Evolutionary conservation across 2,329 filamentous ascomycete genomes (phyloP), one percentile per base, ranked within the genome.

Genomic region (Chrysosporium queenslandicum): DNA sequence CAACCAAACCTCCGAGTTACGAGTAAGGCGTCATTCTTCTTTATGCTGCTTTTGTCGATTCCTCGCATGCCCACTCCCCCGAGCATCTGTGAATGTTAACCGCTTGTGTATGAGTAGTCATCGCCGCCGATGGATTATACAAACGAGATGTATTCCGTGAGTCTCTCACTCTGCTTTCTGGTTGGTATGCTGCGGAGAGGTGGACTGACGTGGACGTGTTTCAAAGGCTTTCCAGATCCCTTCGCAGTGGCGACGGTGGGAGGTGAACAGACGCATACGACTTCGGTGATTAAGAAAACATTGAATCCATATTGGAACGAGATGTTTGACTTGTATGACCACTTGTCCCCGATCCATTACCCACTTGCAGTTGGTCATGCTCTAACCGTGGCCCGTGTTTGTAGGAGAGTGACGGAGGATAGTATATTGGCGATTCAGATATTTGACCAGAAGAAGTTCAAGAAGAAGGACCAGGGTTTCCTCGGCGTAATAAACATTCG

Each of bases 231-330:
- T 61, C 92, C 92, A 55, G 92, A 98, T 71, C 92, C 92, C 21
- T 98, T 98, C 68, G 91, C 92, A 42, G 92, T 98, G 59, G 91
- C 90, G 61, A 98, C 92, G 54, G 83, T 97, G 71, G 91, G 90
- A 71, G 92, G 92, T 69, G 92, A 98, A 72, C 92, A 98, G 75
- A 98, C 92, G 54, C 88, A 90, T 72, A 97, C 92, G n/a, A 98
- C 92, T 9, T 85, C 85, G 34, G 92, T 97, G 61, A 94, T 92
- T 70, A 97, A 96, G 74, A 86, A 92, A 73, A 97, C 92, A 9
- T 75, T 98, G 70, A 97, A 96, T 70, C 92, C 92, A n/a, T 98
- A 98, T 70, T 98, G 92, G 92, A 98, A 98, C 71, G 92, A 98
- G 75, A 89, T 83, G 66, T 98, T 98, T 74, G 92, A 98, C 71